These are phyloP conservation scores for Tremella mesenterica DNA, from an alignment of 768 basidiomycete genomes.

Conservation along the genomic window DNA sequence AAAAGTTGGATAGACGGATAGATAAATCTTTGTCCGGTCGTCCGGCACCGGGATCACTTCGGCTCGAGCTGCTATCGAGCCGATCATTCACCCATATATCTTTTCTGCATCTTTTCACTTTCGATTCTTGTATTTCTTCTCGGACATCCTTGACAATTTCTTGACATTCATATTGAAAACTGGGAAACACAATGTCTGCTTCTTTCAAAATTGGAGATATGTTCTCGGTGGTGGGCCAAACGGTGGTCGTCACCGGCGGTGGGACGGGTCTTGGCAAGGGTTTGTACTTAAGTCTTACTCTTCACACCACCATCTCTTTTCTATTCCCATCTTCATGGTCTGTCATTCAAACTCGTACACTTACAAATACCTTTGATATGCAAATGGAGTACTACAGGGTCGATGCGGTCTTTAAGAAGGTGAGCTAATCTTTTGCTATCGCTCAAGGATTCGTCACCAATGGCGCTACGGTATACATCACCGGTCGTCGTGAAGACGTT, in stretches of 20 bases:
- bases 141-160: no score
- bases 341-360: neutral
- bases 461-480: constrained; percentile 41
- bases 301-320: neutral
- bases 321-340: neutral
- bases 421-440: constrained; percentile 15
- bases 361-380: no score
- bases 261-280: constrained; percentile 44
- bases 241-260: constrained; percentile 37
- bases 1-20: neutral
- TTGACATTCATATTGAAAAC: no score
- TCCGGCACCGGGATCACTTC: no score
- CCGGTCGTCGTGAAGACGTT: constrained; percentile 31
- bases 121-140: neutral
- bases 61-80: neutral
- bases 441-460: constrained; percentile 35
- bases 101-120: neutral
- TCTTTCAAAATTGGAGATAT: constrained; percentile 16
- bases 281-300: neutral
- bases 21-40: neutral
- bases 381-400: no score
- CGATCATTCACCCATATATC: neutral
- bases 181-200: neutral
- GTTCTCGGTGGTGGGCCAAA: constrained; percentile 16
- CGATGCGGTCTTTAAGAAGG: no score